Conservation (phyloP, 176 grass and related monocot genomes). For the Oryza officinalis region DNA sequence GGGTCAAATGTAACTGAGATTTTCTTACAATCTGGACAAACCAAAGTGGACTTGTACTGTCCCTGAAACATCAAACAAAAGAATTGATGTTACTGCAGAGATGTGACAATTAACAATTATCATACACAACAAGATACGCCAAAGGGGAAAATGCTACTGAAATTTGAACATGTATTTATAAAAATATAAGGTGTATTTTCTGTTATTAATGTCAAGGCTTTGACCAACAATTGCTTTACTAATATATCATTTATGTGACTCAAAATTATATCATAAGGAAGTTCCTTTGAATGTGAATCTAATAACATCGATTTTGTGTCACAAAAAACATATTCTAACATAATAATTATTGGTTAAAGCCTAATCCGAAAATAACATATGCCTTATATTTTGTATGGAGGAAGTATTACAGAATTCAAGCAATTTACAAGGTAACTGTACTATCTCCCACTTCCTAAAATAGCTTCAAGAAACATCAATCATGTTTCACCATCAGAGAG, state of each 20-base stretch:
- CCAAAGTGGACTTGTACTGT: conserved; percentile 96
- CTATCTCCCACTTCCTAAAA: background rate
- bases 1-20: conserved; percentile 97
- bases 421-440: background rate
- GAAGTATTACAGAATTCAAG: background rate
- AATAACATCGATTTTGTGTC: too few relatives aligned
- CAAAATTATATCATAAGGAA: too few relatives aligned
- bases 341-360: too few relatives aligned
- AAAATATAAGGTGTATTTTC: too few relatives aligned
- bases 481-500: background rate
- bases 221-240: too few relatives aligned
- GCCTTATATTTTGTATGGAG: too few relatives aligned
- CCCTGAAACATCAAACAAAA: conserved; percentile 67
- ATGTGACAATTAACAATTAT: background rate
- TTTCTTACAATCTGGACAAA: conserved; percentile 88
- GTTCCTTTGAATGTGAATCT: too few relatives aligned
- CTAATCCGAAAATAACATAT: too few relatives aligned
- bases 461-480: background rate
- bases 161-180: background rate
- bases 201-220: too few relatives aligned
- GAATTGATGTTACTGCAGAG: conserved; percentile 25
- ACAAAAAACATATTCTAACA: too few relatives aligned
- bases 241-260: too few relatives aligned
- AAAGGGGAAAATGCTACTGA: background rate
- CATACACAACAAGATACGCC: background rate